Evolutionary conservation across 1,284 basidiomycete species (phyloP).

Genomic region (Sphagnurus paluster): DNA sequence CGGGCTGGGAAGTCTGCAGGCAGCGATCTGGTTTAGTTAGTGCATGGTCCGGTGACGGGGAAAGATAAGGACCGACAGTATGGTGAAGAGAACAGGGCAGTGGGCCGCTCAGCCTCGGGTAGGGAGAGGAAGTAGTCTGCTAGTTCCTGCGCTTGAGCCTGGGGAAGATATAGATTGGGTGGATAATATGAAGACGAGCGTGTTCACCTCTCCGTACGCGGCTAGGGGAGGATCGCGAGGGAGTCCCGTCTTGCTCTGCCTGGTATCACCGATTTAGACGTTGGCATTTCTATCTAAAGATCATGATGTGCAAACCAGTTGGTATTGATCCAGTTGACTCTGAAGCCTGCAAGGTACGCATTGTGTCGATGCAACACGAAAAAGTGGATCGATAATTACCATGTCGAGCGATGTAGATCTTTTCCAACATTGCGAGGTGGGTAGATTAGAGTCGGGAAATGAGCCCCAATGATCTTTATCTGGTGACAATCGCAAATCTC

Average conservation of each 20-base stretch:
- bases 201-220: constrained; percentile 65
- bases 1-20: constrained; percentile 74
- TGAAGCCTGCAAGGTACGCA: constrained; percentile 65
- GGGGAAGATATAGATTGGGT: constrained; percentile 2
- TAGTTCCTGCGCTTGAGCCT: constrained; percentile 77
- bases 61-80: constrained; percentile 55
- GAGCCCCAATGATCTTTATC: too few species aligned
- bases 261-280: constrained; percentile 27
- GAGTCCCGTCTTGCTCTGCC: constrained; percentile 70
- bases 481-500: too few species aligned
- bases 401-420: constrained; percentile 80
- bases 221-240: constrained; percentile 78
- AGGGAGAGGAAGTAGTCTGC: constrained; percentile 64
- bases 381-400: constrained; percentile 41
- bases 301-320: constrained; percentile 50
- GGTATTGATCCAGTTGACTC: constrained; percentile 69
- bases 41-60: neutral
- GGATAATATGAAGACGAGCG: neutral
- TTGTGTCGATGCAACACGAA: neutral
- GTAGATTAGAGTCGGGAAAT: too few species aligned
- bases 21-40: constrained; percentile 64
- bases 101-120: constrained; percentile 69
- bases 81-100: constrained; percentile 77
- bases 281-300: neutral
- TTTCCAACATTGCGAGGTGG: constrained; percentile 73